phyloP scores from a whole-genome alignment of 768 basidiomycete species.

The Boletus rufocinnamomeus region DNA sequence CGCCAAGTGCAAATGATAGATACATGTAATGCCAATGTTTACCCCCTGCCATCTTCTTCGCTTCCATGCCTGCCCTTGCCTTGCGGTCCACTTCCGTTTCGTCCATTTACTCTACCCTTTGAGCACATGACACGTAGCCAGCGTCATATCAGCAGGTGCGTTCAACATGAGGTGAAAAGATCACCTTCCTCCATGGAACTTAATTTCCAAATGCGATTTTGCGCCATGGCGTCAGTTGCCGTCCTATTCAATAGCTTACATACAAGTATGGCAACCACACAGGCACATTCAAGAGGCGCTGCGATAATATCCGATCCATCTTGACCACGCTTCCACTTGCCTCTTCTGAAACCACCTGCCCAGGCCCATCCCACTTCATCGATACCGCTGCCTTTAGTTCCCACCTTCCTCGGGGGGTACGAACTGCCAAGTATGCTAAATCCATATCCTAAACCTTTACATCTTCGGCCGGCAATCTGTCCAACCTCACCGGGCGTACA shows the following conservation, averaged over 20 bases:
- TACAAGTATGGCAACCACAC: slow-evolving; percentile 26
- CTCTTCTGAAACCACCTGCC: slow-evolving; percentile 21
- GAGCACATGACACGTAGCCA: slow-evolving; percentile 30
- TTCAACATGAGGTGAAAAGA: slow-evolving; percentile 34
- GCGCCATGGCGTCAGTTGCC: slow-evolving; percentile 27
- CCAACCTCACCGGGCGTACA: slow-evolving; percentile 5
- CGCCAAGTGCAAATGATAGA: slow-evolving; percentile 14
- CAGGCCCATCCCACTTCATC: slow-evolving; percentile 24
- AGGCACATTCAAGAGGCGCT: slow-evolving; percentile 27
- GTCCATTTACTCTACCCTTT: slow-evolving; percentile 24
- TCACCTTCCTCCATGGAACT: slow-evolving; percentile 22
- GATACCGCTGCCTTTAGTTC: slow-evolving; percentile 27
- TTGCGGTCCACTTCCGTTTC: slow-evolving; percentile 29
- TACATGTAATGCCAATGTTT: slow-evolving; percentile 20
- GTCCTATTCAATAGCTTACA: slow-evolving; percentile 32
- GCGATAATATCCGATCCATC: slow-evolving; percentile 36
- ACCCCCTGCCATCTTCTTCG: slow-evolving; percentile 21
- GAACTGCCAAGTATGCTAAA: slow-evolving; percentile 10
- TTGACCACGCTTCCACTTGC: slow-evolving; percentile 24
- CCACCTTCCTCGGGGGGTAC: slow-evolving; percentile 20
- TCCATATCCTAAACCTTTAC: slow-evolving; percentile 16
- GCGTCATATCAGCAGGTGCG: slow-evolving; percentile 34
- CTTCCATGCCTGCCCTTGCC: slow-evolving; percentile 28
- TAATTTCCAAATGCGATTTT: slow-evolving; percentile 26
- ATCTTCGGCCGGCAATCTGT: slow-evolving; percentile 19